Conservation (phyloP, 257 asterid genomes). For the Cruciata laevipes region DNA sequence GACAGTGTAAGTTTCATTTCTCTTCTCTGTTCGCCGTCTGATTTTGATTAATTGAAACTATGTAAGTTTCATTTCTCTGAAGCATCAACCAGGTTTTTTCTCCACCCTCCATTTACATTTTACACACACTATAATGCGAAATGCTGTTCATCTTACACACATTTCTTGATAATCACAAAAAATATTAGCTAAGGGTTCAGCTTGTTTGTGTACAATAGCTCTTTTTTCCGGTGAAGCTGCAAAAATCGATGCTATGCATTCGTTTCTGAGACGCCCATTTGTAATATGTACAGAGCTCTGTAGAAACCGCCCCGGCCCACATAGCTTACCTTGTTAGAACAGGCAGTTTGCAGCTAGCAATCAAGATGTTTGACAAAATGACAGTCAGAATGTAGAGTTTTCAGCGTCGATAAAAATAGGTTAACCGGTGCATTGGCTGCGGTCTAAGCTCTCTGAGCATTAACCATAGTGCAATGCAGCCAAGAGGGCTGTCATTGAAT, state of each 20-base stretch:
- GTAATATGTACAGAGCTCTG: slow-evolving; percentile 71
- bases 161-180: background rate
- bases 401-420: slow-evolving; percentile 76
- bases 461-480: slow-evolving; percentile 56
- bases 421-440: slow-evolving; percentile 72
- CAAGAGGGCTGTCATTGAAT: slow-evolving; percentile 66
- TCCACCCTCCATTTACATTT: background rate
- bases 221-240: background rate
- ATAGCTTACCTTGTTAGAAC: slow-evolving; percentile 57
- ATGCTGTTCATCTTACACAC: background rate
- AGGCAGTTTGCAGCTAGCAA: slow-evolving; percentile 56
- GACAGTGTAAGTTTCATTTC: background rate
- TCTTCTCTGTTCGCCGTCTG: too few relatives aligned
- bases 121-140: background rate
- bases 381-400: slow-evolving; percentile 69
- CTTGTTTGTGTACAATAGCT: background rate
- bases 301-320: slow-evolving; percentile 70
- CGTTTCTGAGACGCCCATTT: slow-evolving; percentile 28
- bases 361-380: slow-evolving; percentile 88
- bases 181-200: background rate
- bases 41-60: too few relatives aligned
- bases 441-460: slow-evolving; percentile 52
- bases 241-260: slow-evolving; percentile 37
- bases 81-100: background rate
- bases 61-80: background rate